Conservation (phyloP, 2,329 filamentous ascomycete species). For the Alternaria brassicae region DNA sequence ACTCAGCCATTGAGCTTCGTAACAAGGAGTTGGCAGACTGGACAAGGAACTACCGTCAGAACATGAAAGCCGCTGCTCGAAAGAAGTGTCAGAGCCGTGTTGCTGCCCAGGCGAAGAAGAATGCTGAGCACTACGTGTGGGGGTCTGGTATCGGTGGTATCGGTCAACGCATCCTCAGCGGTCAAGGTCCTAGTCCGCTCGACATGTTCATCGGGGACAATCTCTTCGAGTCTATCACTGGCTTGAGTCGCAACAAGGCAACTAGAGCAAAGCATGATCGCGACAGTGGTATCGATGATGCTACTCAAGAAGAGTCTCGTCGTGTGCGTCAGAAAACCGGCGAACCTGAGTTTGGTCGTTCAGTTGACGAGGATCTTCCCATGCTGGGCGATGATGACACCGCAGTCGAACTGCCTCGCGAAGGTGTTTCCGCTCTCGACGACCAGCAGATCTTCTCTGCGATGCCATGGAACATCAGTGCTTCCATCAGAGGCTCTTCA, state of each 20-base stretch:
- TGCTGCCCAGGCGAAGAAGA: constrained; percentile 63
- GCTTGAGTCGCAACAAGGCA: constrained; percentile 38
- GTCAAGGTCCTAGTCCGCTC: constrained; percentile 58
- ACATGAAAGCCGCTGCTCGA: constrained; percentile 62
- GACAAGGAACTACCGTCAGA: constrained; percentile 65
- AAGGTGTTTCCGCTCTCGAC: constrained; percentile 69
- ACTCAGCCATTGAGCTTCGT: constrained; percentile 60
- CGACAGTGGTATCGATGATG: constrained; percentile 46
- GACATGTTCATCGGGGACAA: constrained; percentile 64
- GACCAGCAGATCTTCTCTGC: constrained; percentile 70
- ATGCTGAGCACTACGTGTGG: constrained; percentile 67
- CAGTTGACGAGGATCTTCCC: constrained; percentile 44
- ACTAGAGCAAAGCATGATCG: constrained; percentile 43
- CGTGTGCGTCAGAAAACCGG: constrained; percentile 42
- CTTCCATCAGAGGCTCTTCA: constrained; percentile 62
- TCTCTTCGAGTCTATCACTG: constrained; percentile 59
- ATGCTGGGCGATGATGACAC: constrained; percentile 56
- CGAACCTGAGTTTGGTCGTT: constrained; percentile 47
- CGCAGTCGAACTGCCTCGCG: constrained; percentile 77
- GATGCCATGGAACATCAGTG: constrained; percentile 74
- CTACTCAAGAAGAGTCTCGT: constrained; percentile 42
- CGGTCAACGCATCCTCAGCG: constrained; percentile 27
- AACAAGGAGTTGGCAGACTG: constrained; percentile 65
- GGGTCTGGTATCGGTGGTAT: constrained; percentile 64
- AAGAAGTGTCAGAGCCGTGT: constrained; percentile 55